These are phyloP conservation scores for Penicillium sp. DNA, from an alignment of 2,329 filamentous ascomycete species.

Conservation along the genomic window DNA sequence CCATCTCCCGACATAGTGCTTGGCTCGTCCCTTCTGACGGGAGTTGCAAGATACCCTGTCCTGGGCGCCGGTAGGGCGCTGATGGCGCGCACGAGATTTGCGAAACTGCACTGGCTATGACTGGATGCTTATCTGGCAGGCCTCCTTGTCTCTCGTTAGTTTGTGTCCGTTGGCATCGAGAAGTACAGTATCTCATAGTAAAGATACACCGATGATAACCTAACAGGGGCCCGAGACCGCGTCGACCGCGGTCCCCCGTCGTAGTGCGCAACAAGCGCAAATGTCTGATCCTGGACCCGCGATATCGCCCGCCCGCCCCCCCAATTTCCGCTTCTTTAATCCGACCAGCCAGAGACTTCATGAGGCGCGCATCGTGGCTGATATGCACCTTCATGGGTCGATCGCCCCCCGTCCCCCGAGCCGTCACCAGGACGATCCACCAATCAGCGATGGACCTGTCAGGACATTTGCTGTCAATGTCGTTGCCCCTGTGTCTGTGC, in stretches of 20 bases:
- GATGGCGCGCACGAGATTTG: neutral
- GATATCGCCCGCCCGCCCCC: neutral
- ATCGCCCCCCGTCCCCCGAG: neutral
- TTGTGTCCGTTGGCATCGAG: neutral
- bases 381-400: neutral
- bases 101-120: neutral
- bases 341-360: neutral
- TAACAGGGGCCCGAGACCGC: neutral
- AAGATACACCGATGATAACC: slow-evolving; percentile 1
- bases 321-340: neutral
- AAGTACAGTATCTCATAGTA: neutral
- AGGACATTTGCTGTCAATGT: neutral
- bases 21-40: too few relatives aligned
- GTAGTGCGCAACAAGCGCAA: neutral
- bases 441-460: neutral
- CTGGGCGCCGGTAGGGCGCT: neutral
- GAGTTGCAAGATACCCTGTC: neutral
- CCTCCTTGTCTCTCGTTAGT: neutral
- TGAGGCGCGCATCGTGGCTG: neutral
- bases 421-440: neutral
- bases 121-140: neutral
- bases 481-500: neutral
- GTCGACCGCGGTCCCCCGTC: too few relatives aligned
- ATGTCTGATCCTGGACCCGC: neutral
- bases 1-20: neutral